A percentile compares a stretch with the other conserved stretches of the same genome.
These are phyloP conservation scores for Trichosporon asahii DNA, from an alignment of 1,284 basidiomycete genomes.

Conservation along the genomic window DNA sequence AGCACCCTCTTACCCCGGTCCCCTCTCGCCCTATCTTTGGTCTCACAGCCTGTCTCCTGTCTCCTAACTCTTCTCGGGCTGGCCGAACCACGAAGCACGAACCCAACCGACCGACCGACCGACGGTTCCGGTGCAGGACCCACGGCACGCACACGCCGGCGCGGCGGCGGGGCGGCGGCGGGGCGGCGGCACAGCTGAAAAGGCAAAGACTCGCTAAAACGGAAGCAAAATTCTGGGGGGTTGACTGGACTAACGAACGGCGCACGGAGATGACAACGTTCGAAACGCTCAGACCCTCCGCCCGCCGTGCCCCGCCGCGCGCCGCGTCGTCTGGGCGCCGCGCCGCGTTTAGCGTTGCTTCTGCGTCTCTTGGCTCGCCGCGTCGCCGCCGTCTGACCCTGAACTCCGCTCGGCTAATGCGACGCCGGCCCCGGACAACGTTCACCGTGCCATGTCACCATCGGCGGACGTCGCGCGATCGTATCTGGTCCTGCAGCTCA, in stretches of 20 bases:
- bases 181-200: neutral
- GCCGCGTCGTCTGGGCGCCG: neutral
- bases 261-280: neutral
- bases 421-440: neutral
- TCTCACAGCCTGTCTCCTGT: neutral
- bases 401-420: neutral
- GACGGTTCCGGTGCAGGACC: too few relatives aligned
- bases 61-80: neutral
- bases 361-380: neutral
- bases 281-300: neutral
- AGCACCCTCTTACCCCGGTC: neutral
- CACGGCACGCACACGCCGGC: too few relatives aligned
- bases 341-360: neutral
- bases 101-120: neutral
- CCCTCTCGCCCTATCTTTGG: neutral
- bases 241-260: neutral
- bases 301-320: too few relatives aligned
- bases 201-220: neutral
- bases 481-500: neutral
- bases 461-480: neutral
- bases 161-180: too few relatives aligned
- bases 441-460: neutral
- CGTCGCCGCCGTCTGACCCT: neutral
- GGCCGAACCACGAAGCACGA: neutral
- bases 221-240: neutral